Evolutionary conservation across 805 yeast genomes (phyloP), one percentile per base, ranked within the genome.

Genomic region (Hanseniaspora vineae): DNA sequence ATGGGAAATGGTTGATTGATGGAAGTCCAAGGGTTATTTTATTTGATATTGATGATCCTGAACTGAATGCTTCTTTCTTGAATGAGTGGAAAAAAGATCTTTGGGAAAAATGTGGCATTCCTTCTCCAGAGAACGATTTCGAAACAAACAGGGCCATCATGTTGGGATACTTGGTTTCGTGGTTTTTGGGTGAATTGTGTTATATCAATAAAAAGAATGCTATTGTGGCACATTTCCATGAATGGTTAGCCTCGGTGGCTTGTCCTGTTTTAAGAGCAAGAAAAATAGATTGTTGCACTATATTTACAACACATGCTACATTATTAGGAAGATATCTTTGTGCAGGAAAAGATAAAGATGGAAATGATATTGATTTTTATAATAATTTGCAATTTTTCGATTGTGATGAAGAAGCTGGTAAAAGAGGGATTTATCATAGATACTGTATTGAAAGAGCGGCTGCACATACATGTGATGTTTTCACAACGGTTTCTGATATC

Each of bases 161-260:
- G 52, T 71, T 90, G 55, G 98, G 98, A 31, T 90, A 90, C 66
- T 68, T 87, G 45, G 95, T 88, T 23, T 95, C 97, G 2, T 90
- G 98, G 98, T 89, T 90, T 63, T 69, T 92, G 49, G 98, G 98
- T 15, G 97, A 92, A 65, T 75, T 86, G 61, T 86, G 85, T n/a
- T 78, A 72, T 60, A 78, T 80, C 58, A 95, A 92, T 64, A 75
- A 79, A 20, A 82, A 82, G 46, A 79, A 90, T 56, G 97, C 97
- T 0, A 88, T 92, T 46, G 81, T 90, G 51, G 81, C 92, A 49
- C 98, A 90, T 62, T 89, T 84, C 64, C 98, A 90, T 69, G 98
- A 90, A 69, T 90, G 98, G 98, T 75, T 90, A 50, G 97, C 98
- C 1, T 97, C 97, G 56, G 88, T 92, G 43, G 96, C 95, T 0